Evolutionary conservation across 176 grass and related monocot genomes (phyloP), one percentile per base, ranked within the genome.

Genomic region (Zea luxurians): DNA sequence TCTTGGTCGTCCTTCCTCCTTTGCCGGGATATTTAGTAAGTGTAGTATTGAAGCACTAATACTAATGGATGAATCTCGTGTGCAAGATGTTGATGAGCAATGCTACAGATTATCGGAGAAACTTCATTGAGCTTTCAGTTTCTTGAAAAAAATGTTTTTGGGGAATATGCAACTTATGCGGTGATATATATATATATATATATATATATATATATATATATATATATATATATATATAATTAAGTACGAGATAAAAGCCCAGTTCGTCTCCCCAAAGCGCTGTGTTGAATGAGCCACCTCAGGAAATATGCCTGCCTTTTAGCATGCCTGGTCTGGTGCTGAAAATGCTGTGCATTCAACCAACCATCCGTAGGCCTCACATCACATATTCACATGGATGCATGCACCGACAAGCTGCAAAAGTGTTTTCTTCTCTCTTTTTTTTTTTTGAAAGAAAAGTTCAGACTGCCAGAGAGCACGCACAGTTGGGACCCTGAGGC

Each of bases 321-420:
- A 74, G 59, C 7, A 48, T 27, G 27, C 27, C 27, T 27, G 27
- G 38, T 4, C 41, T 42, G 41, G 41, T 6, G 41, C 41, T 42
- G 41, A 42, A 42, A 44, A 44, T 44, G 43, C 7, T 44, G 43
- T 44, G 43, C 43, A 8, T 7, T 44, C 43, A 44, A 4, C 8
- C 43, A 44, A 44, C 43, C 7, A 44, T 44, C 5, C 41, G 4
- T 42, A 5, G 10, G 3, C 38, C 38, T 72, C 44, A 81, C 68
- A 81, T 81, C 27, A 1, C n/a, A n/a, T n/a, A n/a, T n/a, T 72
- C 44, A 81, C 68, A 81, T 81, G 35, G 17, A 42, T 11, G 69
- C 69, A 42, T 11, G 69, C 69, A 72, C 68, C 67, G 68, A 73
- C 27, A 61, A 43, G 17, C 17, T 21, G 10, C 2, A 5, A 1